Conservation (phyloP, 23 red algal genomes). For the Agarophyton chilense region DNA sequence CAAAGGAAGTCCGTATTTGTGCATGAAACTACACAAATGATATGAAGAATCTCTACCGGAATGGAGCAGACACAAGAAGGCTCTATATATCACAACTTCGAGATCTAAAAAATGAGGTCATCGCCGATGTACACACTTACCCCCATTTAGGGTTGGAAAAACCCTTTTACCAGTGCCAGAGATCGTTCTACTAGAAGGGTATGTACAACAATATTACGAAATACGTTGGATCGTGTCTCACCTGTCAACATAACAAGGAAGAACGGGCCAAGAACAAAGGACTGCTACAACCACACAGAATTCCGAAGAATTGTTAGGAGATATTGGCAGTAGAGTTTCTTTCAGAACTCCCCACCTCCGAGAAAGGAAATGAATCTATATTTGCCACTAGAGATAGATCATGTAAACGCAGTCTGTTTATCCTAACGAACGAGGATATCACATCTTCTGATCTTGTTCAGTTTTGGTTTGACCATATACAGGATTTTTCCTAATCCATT, state of each 20-base stretch:
- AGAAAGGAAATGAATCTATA: neutral
- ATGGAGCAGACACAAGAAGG: neutral
- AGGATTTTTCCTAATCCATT: too few species aligned
- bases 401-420: slow-evolving; percentile 20
- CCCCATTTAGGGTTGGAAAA: neutral
- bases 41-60: too few species aligned
- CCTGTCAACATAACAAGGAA: slow-evolving; percentile 40
- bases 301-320: slow-evolving; percentile 22
- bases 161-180: neutral
- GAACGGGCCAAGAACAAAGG: neutral
- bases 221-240: neutral
- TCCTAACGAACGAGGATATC: neutral
- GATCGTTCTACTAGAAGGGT: neutral
- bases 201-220: slow-evolving; percentile 26
- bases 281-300: neutral
- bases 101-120: neutral
- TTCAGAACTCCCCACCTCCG: neutral
- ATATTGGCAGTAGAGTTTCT: slow-evolving; percentile 26
- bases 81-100: neutral
- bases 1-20: neutral
- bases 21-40: neutral
- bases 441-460: neutral
- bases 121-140: neutral
- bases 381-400: slow-evolving; percentile 17
- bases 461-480: slow-evolving; percentile 3